Evolutionary conservation across 805 yeast genomes (phyloP).

Genomic region (Pichia cabralensis): DNA sequence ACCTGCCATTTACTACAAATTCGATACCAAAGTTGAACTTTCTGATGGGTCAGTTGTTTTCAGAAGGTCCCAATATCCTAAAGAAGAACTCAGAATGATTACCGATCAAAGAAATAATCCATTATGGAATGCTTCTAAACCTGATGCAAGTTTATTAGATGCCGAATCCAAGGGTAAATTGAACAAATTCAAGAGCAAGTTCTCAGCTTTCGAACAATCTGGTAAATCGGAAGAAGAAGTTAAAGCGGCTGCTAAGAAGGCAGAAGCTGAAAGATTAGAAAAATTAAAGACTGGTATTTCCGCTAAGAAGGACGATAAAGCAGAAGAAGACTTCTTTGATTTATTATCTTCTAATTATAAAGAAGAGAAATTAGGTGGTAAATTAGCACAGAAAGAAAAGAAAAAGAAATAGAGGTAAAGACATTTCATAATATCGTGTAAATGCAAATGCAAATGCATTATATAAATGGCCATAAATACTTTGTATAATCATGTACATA

Average conservation of each 20-base stretch:
- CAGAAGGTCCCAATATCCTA: conserved; percentile 82
- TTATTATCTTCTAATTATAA: conserved; percentile 40
- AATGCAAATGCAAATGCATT: no score
- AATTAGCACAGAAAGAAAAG: conserved; percentile 24
- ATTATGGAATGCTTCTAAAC: conserved; percentile 81
- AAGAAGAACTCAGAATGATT: conserved; percentile 74
- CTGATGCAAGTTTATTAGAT: conserved; percentile 64
- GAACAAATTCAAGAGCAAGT: conserved; percentile 63
- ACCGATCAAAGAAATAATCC: conserved; percentile 82
- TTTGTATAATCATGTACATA: no score
- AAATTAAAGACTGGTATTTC: conserved; percentile 22
- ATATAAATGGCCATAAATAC: no score
- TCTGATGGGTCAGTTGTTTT: conserved; percentile 88
- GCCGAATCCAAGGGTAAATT: conserved; percentile 80
- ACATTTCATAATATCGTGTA: no score
- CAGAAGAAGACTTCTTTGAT: conserved; percentile 37
- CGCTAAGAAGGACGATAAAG: conserved; percentile 16
- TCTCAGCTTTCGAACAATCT: conserved; percentile 36
- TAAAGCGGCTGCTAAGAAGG: conserved; percentile 15
- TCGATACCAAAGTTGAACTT: conserved; percentile 79
- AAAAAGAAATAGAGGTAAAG: conserved; percentile 11
- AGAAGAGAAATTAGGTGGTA: conserved; percentile 29
- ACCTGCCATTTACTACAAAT: conserved; percentile 88
- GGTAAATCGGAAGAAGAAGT: conserved; percentile 26
- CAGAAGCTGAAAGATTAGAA: conserved; percentile 21